A percentile compares a stretch with the other conserved stretches of the same genome.
Conservation (phyloP, 768 basidiomycete species). For the Vararia minispora region DNA sequence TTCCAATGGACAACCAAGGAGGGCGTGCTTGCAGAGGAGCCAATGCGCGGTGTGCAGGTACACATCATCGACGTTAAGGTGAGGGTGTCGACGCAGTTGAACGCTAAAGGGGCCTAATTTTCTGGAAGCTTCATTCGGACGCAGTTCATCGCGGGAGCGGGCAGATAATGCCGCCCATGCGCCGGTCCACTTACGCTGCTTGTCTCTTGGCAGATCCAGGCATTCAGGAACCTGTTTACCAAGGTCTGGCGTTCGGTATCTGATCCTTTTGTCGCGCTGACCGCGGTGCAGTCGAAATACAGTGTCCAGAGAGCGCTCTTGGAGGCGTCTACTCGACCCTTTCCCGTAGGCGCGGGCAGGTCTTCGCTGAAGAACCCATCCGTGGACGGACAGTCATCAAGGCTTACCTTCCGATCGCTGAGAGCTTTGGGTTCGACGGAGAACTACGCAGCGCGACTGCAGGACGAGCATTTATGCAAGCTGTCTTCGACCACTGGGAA, state of each 20-base stretch:
- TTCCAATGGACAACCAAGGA: slow-evolving; percentile 99
- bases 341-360: slow-evolving; percentile 95
- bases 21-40: slow-evolving; percentile 90
- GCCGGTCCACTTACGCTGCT: slow-evolving; percentile 92
- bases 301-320: slow-evolving; percentile 92
- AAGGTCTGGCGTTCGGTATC: slow-evolving; percentile 37
- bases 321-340: slow-evolving; percentile 89
- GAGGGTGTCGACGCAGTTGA: slow-evolving; percentile 20
- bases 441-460: slow-evolving; percentile 83
- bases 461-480: slow-evolving; percentile 96
- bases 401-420: slow-evolving; percentile 82
- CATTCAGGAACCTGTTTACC: slow-evolving; percentile 93
- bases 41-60: slow-evolving; percentile 95
- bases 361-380: slow-evolving; percentile 94
- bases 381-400: slow-evolving; percentile 95
- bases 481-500: slow-evolving; percentile 88
- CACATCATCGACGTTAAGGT: slow-evolving; percentile 93
- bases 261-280: background rate
- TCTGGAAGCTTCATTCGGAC: slow-evolving; percentile 77
- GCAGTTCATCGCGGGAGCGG: slow-evolving; percentile 99
- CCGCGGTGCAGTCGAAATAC: slow-evolving; percentile 88
- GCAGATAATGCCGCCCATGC: slow-evolving; percentile 91
- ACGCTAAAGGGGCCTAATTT: background rate
- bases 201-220: slow-evolving; percentile 80
- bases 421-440: slow-evolving; percentile 95